phyloP scores from a whole-genome alignment of 1,284 basidiomycete genomes.

The Cryptococcus neoformans region DNA sequence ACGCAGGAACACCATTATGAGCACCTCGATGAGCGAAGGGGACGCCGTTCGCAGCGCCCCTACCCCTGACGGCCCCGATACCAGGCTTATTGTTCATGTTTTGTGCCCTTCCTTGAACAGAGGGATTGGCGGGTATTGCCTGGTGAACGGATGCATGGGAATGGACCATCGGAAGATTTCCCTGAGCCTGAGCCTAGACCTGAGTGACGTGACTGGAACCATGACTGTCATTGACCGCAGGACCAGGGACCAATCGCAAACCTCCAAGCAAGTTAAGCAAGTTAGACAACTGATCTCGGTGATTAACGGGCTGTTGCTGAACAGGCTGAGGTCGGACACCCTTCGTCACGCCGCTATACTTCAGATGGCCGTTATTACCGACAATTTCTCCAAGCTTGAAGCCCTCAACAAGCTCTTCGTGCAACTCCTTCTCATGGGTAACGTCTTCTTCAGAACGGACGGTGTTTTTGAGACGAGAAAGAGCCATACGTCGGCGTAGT shows the following conservation, averaged over 20 bases:
- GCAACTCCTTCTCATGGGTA: too few relatives aligned
- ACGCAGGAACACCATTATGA: slow-evolving; percentile 4
- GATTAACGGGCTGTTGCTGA: slow-evolving; percentile 11
- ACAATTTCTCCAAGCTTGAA: neutral
- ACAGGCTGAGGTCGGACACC: slow-evolving; percentile 25
- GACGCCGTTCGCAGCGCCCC: slow-evolving; percentile 11
- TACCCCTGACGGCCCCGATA: neutral
- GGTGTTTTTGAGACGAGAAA: too few relatives aligned
- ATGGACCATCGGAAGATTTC: too few relatives aligned
- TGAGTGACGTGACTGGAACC: too few relatives aligned
- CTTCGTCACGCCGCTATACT: slow-evolving; percentile 45
- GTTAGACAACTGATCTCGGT: slow-evolving; percentile 30
- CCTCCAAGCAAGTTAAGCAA: slow-evolving; percentile 10
- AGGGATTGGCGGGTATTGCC: neutral
- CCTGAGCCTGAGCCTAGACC: too few relatives aligned
- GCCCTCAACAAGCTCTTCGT: neutral
- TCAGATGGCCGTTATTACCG: slow-evolving; percentile 21
- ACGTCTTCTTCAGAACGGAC: too few relatives aligned
- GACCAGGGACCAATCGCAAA: too few relatives aligned
- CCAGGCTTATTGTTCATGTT: neutral
- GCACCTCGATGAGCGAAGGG: slow-evolving; percentile 17
- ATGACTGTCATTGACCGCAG: too few relatives aligned
- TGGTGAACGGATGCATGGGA: too few relatives aligned
- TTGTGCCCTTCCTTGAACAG: neutral
- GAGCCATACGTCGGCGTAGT: neutral